Percentiles rank a stretch among this genome's conserved stretches.
These are phyloP conservation scores for Penicillium salamii DNA, from an alignment of 495 filamentous ascomycete genomes.

Conservation along the genomic window DNA sequence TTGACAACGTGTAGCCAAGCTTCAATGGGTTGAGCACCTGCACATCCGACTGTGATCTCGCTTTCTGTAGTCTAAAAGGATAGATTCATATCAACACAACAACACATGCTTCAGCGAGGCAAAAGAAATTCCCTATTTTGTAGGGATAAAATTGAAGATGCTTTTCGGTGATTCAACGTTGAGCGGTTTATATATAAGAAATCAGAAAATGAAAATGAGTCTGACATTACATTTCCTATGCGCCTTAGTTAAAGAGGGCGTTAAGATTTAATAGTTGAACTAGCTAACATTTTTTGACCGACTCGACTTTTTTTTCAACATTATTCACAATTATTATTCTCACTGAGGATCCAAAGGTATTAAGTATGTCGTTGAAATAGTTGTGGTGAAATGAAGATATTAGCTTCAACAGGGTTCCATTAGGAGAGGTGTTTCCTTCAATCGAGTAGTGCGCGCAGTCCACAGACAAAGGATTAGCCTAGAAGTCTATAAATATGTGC, in stretches of 20 bases:
- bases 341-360: background rate
- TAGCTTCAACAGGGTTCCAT: background rate
- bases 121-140: background rate
- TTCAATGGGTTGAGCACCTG: constrained; percentile 8
- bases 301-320: background rate
- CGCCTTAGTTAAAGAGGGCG: background rate
- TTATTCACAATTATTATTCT: background rate
- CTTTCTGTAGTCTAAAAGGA: constrained; percentile 8
- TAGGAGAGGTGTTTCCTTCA: background rate
- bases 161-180: constrained; percentile 1
- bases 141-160: background rate
- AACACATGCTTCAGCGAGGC: constrained; percentile 1
- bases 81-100: background rate
- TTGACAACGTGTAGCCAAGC: background rate
- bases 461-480: too few species aligned
- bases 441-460: too few species aligned
- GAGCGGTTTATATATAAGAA: background rate
- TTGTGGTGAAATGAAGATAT: background rate
- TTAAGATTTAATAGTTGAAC: background rate
- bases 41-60: background rate
- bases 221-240: background rate
- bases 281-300: background rate
- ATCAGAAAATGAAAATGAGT: background rate
- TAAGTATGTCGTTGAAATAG: background rate
- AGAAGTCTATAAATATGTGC: constrained; percentile 1